Evolutionary conservation across 2,329 filamentous ascomycete genomes (phyloP), one percentile per base, ranked within the genome.

Genomic region (Penicillium janthinellum): DNA sequence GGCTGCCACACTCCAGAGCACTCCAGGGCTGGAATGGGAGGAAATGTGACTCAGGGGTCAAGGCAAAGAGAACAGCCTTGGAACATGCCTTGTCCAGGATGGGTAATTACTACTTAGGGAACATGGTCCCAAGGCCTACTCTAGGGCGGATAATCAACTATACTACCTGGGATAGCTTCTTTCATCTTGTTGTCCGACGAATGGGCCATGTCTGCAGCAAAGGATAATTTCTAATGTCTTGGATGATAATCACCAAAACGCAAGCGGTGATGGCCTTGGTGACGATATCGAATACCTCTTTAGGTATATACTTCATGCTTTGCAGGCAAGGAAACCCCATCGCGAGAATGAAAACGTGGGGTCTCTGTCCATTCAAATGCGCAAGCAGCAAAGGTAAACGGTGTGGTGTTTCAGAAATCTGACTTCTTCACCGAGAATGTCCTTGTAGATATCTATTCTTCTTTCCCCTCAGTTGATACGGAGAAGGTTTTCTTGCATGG

Each of bases 41-140:
- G 50, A 55, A 67, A 64, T 67, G 63, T 60, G 61, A 67, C 56
- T 63, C 60, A 62, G 56, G 59, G 62, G 59, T 65, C 60, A 47
- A 47, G 14, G 7, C n/a, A 31, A 17, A 17, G 31, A 10, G 31
- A 31, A 31, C 31, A 31, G 7, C 31, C 31, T 31, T 31, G 22
- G 31, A 31, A 31, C 31, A 64, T 57, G 38, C 34, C 34, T 49
- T 22, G 50, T 17, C 31, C 6, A 10, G 7, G 31, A 31, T 31
- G 31, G 31, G 15, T 14, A 47, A 47, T 31, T 17, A 17, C 17
- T 17, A 17, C 17, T 17, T 14, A 45, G 6, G 11, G 14, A 45
- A 45, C 42, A 28, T 20, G 20, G 41, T 20, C n/a, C 22, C 17
- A 44, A 11, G 20, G 25, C 42, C 42, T 28, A n/a, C 22, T 17